A percentile compares a stretch with the other conserved stretches of the same genome.
phyloP scores from a whole-genome alignment of 257 asterid species.

The Salvia miltiorrhiza region DNA sequence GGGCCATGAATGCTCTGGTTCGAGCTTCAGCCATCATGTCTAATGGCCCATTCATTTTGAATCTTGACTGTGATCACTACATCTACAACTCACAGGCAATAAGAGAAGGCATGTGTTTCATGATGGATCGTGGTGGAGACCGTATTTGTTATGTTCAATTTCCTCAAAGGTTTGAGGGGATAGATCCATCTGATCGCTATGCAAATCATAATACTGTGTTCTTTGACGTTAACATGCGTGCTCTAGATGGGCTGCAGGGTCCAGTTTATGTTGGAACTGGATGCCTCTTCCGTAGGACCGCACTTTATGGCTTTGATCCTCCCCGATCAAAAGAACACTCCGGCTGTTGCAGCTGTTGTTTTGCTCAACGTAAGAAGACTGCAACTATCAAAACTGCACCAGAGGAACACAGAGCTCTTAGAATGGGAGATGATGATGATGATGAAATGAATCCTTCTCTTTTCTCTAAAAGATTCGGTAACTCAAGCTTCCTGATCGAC shows the following conservation, averaged over 20 bases:
- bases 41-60: constrained; percentile 86
- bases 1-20: constrained; percentile 90
- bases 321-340: constrained; percentile 72
- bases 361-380: constrained; percentile 39
- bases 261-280: constrained; percentile 91
- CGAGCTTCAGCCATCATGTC: constrained; percentile 92
- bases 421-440: constrained; percentile 76
- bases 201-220: constrained; percentile 86
- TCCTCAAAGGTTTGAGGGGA: constrained; percentile 85
- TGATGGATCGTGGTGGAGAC: constrained; percentile 92
- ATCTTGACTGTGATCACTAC: constrained; percentile 92
- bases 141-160: constrained; percentile 75
- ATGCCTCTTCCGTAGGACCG: constrained; percentile 74
- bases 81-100: constrained; percentile 79
- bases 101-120: constrained; percentile 81
- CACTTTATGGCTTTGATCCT: constrained; percentile 87
- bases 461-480: constrained; percentile 75
- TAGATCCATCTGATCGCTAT: constrained; percentile 84
- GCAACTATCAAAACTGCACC: constrained; percentile 47
- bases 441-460: constrained; percentile 63
- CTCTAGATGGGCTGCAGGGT: constrained; percentile 83
- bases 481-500: constrained; percentile 68
- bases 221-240: constrained; percentile 89
- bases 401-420: constrained; percentile 58
- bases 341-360: constrained; percentile 65